Percentiles rank a stretch among this genome's conserved stretches.
phyloP scores from a whole-genome alignment of 2,329 filamentous ascomycete genomes.

The Aspergillus sp. region DNA sequence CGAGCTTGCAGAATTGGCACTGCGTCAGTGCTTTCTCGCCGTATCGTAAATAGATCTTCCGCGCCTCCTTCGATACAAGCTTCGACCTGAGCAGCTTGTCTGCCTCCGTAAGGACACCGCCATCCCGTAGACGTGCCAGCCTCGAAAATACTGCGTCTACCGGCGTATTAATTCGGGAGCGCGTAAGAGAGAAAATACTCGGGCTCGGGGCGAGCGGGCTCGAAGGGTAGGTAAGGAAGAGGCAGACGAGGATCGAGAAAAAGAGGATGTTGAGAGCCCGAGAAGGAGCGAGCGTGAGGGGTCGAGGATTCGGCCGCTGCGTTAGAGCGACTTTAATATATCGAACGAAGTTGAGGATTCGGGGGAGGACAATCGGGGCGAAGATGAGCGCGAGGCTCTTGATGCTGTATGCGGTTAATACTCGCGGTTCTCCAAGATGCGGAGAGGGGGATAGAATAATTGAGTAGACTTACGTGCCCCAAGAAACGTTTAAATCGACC shows the following conservation, averaged over 20 bases:
- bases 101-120: conserved; percentile 42
- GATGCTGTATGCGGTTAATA: conserved; percentile 29
- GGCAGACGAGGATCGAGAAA: conserved; percentile 52
- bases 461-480: conserved; percentile 29
- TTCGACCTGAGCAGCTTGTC: conserved; percentile 68
- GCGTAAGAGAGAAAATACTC: conserved; percentile 77
- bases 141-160: conserved; percentile 81
- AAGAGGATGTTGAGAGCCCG: conserved; percentile 53
- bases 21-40: conserved; percentile 71
- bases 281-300: conserved; percentile 34
- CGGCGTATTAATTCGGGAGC: conserved; percentile 81
- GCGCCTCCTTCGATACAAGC: conserved; percentile 69
- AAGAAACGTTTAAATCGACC: conserved; percentile 30
- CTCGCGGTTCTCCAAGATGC: not conserved
- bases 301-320: conserved; percentile 38
- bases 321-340: conserved; percentile 33
- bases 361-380: conserved; percentile 42
- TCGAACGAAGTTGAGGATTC: conserved; percentile 39
- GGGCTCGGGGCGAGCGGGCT: conserved; percentile 50
- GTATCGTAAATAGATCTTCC: conserved; percentile 79
- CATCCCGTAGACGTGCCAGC: conserved; percentile 51
- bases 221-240: conserved; percentile 68
- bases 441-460: not conserved
- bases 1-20: conserved; percentile 80
- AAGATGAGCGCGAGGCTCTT: conserved; percentile 46